Percentiles rank a stretch among this genome's conserved stretches.
Evolutionary conservation across 768 basidiomycete genomes (phyloP).

Genomic region (Mycena capillaripes): DNA sequence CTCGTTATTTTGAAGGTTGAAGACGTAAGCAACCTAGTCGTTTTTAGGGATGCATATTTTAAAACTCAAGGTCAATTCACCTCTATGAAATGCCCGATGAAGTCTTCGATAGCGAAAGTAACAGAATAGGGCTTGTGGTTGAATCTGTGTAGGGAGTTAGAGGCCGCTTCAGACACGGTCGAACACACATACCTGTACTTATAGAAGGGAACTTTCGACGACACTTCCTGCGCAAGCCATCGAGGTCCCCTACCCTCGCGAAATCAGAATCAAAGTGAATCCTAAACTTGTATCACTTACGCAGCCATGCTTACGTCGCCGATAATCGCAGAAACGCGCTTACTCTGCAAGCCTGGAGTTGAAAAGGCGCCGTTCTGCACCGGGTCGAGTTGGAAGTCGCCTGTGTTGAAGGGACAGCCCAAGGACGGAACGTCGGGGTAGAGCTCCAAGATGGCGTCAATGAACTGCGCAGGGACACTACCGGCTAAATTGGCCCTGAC

Average conservation of each 20-base stretch:
- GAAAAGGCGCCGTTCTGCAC: conserved; percentile 9
- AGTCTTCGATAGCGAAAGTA: conserved; percentile 18
- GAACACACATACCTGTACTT: conserved; percentile 21
- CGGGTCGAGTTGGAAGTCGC: conserved; percentile 26
- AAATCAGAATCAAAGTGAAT: background rate
- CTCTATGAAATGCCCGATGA: conserved; percentile 33
- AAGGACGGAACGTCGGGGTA: conserved; percentile 30
- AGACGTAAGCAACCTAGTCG: conserved; percentile 30
- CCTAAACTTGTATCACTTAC: conserved; percentile 6
- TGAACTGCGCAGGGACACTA: conserved; percentile 11
- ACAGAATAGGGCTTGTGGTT: conserved; percentile 33
- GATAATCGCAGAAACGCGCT: conserved; percentile 26
- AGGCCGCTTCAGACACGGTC: background rate
- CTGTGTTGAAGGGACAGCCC: conserved; percentile 36
- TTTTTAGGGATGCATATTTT: background rate
- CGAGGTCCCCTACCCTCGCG: conserved; percentile 17
- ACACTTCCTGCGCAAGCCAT: conserved; percentile 26
- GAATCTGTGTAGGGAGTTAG: conserved; percentile 9
- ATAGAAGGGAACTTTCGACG: conserved; percentile 30
- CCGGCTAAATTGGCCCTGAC: conserved; percentile 7
- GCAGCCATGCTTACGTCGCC: conserved; percentile 27
- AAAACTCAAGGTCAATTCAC: background rate
- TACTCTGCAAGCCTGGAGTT: conserved; percentile 24
- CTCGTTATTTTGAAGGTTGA: conserved; percentile 36
- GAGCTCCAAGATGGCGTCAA: conserved; percentile 15